These are phyloP conservation scores for Phlyctochytrium planicorne DNA, from an alignment of 192 early-diverging fungal species.

Conservation along the genomic window DNA sequence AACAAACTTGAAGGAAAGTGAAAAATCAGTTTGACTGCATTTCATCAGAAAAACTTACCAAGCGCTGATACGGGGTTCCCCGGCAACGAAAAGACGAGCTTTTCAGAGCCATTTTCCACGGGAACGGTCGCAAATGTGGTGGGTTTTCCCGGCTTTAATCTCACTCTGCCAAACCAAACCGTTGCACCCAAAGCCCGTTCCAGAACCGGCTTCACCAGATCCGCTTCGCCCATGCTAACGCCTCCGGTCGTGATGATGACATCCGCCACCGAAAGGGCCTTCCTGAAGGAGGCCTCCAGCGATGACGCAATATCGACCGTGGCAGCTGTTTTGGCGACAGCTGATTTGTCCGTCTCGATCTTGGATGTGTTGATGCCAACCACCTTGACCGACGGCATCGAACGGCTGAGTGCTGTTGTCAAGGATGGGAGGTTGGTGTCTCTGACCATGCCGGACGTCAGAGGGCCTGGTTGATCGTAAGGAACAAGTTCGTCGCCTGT, in stretches of 20 bases:
- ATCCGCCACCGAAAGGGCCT: constrained; percentile 54
- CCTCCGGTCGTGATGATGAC: constrained; percentile 91
- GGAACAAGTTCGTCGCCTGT: constrained; percentile 88
- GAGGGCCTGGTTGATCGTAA: constrained; percentile 21
- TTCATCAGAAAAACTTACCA: constrained; percentile 26
- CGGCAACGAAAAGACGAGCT: constrained; percentile 84
- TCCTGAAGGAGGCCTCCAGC: constrained; percentile 44
- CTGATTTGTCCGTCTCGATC: constrained; percentile 52
- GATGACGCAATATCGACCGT: neutral
- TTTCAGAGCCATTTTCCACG: constrained; percentile 20
- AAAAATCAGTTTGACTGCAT: constrained; percentile 10
- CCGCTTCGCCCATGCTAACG: constrained; percentile 97
- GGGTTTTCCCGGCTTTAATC: constrained; percentile 94
- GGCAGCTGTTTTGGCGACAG: neutral
- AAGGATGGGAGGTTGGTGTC: constrained; percentile 87
- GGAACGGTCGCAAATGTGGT: constrained; percentile 88
- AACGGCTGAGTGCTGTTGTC: constrained; percentile 55
- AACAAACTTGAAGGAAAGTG: constrained; percentile 62
- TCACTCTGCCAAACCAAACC: constrained; percentile 88
- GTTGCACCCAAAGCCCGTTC: constrained; percentile 73
- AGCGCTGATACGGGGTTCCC: constrained; percentile 93
- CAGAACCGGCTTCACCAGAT: constrained; percentile 84
- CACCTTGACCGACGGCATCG: constrained; percentile 57
- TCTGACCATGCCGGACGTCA: constrained; percentile 66
- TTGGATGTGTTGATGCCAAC: constrained; percentile 78